These are phyloP conservation scores for Scolecobasidium constrictum DNA, from an alignment of 2,329 filamentous ascomycete genomes.

Conservation along the genomic window DNA sequence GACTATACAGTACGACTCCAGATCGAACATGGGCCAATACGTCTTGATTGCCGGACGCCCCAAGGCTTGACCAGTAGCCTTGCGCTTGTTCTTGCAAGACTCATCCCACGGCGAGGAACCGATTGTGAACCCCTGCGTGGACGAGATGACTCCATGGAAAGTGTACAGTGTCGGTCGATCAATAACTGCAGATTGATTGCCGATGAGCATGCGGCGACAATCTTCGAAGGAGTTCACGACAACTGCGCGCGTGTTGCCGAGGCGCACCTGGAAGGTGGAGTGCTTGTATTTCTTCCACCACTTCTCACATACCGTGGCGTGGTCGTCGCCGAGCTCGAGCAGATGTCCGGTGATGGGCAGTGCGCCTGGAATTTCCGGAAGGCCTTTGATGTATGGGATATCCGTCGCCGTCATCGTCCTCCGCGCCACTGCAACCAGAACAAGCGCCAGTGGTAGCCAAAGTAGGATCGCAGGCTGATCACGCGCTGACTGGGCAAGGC, in stretches of 20 bases:
- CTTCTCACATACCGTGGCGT: conserved; percentile 40
- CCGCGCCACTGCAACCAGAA: neutral
- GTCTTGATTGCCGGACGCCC: conserved; percentile 34
- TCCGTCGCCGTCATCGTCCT: conserved; percentile 28
- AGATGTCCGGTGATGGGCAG: conserved; percentile 41
- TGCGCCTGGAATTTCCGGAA: conserved; percentile 40
- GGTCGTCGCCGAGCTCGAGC: conserved; percentile 40
- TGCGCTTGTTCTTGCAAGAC: conserved; percentile 42
- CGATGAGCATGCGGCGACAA: conserved; percentile 39
- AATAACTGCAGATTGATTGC: conserved; percentile 39
- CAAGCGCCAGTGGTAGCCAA: neutral
- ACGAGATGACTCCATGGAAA: conserved; percentile 42
- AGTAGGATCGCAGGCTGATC: neutral
- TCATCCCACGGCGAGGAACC: conserved; percentile 44
- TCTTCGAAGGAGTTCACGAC: conserved; percentile 44
- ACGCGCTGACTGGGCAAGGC: too few relatives aligned
- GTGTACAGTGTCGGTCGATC: conserved; percentile 41
- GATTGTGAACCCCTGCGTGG: conserved; percentile 44
- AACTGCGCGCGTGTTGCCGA: conserved; percentile 42
- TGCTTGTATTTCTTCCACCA: conserved; percentile 38
- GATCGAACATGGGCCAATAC: conserved; percentile 43
- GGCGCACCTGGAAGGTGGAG: conserved; percentile 41
- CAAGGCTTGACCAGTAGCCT: conserved; percentile 38
- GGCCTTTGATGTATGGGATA: conserved; percentile 36
- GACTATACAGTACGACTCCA: conserved; percentile 41